A percentile compares a stretch with the other conserved stretches of the same genome.
Conservation (phyloP, 176 grass and related monocot species). For the Juncus effusus region DNA sequence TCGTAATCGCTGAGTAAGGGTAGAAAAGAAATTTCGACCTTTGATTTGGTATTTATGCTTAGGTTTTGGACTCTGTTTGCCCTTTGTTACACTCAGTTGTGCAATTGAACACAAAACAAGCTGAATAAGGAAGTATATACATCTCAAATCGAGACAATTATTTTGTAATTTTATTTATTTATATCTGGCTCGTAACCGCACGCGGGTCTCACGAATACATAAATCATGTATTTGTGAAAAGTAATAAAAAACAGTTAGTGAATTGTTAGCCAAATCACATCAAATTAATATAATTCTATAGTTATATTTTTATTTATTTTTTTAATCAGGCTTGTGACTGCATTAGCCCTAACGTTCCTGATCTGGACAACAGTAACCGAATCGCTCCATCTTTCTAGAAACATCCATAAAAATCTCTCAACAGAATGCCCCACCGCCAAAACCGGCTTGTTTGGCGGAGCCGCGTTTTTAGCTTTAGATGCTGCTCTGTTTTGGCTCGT, state of each 20-base stretch:
- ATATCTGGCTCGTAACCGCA: no score
- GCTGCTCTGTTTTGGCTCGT: constrained; percentile 62
- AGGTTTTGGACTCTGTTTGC: no score
- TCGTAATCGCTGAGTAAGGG: constrained; percentile 49
- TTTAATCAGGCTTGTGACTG: constrained; percentile 32
- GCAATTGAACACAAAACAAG: no score
- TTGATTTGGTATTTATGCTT: neutral
- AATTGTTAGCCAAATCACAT: no score
- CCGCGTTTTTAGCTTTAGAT: constrained; percentile 47
- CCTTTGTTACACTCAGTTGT: no score
- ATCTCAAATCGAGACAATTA: no score
- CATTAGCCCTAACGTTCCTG: constrained; percentile 30
- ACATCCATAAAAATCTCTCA: constrained; percentile 33
- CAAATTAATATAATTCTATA: no score
- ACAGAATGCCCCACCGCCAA: constrained; percentile 39
- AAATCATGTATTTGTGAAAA: no score
- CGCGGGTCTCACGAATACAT: no score
- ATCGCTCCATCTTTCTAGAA: constrained; percentile 31
- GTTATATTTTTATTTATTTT: constrained; percentile 8
- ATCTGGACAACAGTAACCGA: constrained; percentile 36
- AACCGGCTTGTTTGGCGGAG: constrained; percentile 49
- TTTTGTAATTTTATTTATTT: no score
- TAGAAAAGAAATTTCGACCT: neutral
- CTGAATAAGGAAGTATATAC: no score
- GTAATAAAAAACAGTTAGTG: no score